phyloP scores from a whole-genome alignment of 2,329 filamentous ascomycete species.

The Neonectria neomacrospora region DNA sequence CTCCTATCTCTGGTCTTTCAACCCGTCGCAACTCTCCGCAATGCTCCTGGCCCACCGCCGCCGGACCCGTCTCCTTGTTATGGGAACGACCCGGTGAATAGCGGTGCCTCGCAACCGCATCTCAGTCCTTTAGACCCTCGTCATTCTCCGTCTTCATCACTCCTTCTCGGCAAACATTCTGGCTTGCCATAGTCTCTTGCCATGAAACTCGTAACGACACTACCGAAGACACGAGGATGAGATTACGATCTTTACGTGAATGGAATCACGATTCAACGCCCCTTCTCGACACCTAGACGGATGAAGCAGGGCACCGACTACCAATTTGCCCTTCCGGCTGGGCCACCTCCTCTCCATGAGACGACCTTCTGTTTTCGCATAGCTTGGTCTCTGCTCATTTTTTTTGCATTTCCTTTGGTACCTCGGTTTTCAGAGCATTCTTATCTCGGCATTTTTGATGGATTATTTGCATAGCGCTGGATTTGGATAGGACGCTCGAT shows the following conservation, averaged over 20 bases:
- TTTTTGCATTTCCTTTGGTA: conserved; percentile 14
- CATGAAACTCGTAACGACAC: conserved; percentile 40
- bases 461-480: conserved; percentile 43
- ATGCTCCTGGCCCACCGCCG: conserved; percentile 60
- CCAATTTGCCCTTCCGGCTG: conserved; percentile 6
- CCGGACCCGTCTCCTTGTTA: conserved; percentile 53
- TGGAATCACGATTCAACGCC: conserved; percentile 34
- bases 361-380: conserved; percentile 31
- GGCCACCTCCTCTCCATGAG: conserved; percentile 20
- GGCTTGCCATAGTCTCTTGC: conserved; percentile 27
- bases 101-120: conserved; percentile 16
- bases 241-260: conserved; percentile 41
- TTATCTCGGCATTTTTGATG: conserved; percentile 21
- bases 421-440: conserved; percentile 22
- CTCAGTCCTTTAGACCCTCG: conserved; percentile 18
- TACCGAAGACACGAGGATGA: conserved; percentile 48
- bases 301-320: conserved; percentile 14
- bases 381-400: conserved; percentile 7
- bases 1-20: conserved; percentile 59
- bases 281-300: conserved; percentile 17
- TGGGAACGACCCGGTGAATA: conserved; percentile 32
- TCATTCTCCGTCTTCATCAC: conserved; percentile 14
- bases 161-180: conserved; percentile 18
- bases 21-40: conserved; percentile 61
- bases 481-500: conserved; percentile 29